Evolutionary conservation across 2,329 filamentous ascomycete genomes (phyloP), one percentile per base, ranked within the genome.

Genomic region (Fusarium chlamydosporum): DNA sequence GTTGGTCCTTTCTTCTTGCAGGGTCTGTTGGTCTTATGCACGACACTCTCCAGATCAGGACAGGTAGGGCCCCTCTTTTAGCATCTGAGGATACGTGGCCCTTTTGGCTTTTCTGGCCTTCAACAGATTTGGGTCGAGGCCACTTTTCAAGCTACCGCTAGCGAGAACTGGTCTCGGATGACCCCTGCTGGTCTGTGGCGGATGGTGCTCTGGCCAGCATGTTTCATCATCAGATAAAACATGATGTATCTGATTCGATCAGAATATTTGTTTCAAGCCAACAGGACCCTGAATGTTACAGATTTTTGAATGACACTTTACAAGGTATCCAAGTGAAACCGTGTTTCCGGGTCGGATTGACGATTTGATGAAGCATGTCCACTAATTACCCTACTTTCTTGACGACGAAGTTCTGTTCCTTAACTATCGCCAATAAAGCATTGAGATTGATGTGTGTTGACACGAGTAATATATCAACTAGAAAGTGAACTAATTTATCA

Each of bases 31-130:
- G 45, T 33, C 63, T 34, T 56, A 66, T 53, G 60, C 64, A 67
- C 64, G 52, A 67, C 64, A 68, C 53, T 56, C 5, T 35, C 43
- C 40, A 42, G 46, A 42, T 57, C 18, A 29, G 42, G 62, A 23
- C 40, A 42, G 46, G 50, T 57, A 20, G 18, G 41, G 27, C 46
- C 63, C 62, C 56, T 59, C 43, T 48, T 63, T 58, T 65, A 34
- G 7, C 26, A 60, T 26, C 57, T 47, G 40, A 66, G 60, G 65
- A 68, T 63, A 67, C 66, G 66, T 69, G 66, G 61, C 61, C 53
- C 40, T 67, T 67, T 50, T 38, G 20, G 33, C 15, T 38, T 58
- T 38, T 48, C 20, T 13, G 7, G 6, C 9, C 31, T 26, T 35
- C 29, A 6, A 54, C 23, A 40, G 23, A 50, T 20, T 27, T 42